Percentiles rank a stretch among this genome's conserved stretches.
phyloP scores from a whole-genome alignment of 371 early-diverging fungal genomes.

The Mucor indicus region DNA sequence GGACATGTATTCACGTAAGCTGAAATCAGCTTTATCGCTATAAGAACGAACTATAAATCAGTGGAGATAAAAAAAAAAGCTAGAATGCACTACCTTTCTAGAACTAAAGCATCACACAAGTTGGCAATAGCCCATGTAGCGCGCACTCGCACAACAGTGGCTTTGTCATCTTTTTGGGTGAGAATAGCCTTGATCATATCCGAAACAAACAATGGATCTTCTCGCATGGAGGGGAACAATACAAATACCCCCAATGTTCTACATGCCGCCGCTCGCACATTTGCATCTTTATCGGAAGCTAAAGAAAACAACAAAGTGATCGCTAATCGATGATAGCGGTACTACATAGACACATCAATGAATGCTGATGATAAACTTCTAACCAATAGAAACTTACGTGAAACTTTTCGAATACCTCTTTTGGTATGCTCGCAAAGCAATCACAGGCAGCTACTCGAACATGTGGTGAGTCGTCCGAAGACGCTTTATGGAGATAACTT shows the following conservation, averaged over 20 bases:
- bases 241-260: constrained; percentile 68
- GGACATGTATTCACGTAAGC: constrained; percentile 34
- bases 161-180: constrained; percentile 44
- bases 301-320: constrained; percentile 53
- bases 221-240: constrained; percentile 53
- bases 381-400: constrained; percentile 25
- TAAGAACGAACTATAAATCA: background rate
- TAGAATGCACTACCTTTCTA: constrained; percentile 38
- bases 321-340: constrained; percentile 41
- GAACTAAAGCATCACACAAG: constrained; percentile 63
- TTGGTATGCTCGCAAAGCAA: constrained; percentile 56
- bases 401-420: constrained; percentile 40
- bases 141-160: constrained; percentile 59
- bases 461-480: constrained; percentile 34
- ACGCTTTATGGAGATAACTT: constrained; percentile 44
- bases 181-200: constrained; percentile 52
- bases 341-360: constrained; percentile 18
- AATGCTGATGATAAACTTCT: background rate
- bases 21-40: constrained; percentile 29
- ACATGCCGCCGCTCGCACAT: constrained; percentile 68
- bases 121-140: constrained; percentile 81
- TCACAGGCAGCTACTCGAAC: constrained; percentile 63
- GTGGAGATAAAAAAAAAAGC: background rate
- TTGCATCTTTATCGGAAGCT: constrained; percentile 49
- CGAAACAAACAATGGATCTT: constrained; percentile 55